phyloP scores from a whole-genome alignment of 2,329 filamentous ascomycete genomes.

The Fusarium sp. region DNA sequence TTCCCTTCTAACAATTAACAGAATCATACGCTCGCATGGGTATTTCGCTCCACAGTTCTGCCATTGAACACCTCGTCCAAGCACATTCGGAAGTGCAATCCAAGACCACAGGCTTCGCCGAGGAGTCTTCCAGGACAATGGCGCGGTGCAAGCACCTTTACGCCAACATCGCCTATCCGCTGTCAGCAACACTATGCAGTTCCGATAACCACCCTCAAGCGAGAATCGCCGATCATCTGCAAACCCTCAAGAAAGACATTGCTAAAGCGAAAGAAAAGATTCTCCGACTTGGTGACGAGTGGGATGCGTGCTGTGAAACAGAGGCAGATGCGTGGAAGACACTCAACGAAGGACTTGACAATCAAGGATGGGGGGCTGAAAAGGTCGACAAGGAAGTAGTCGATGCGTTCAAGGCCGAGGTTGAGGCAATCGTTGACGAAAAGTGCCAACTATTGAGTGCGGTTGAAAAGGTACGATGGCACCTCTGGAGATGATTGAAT shows the following conservation, averaged over 20 bases:
- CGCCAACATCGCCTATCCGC: slow-evolving; percentile 45
- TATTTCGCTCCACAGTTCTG: slow-evolving; percentile 9
- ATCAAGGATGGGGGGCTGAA: not conserved
- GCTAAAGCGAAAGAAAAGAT: slow-evolving; percentile 40
- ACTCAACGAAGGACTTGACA: slow-evolving; percentile 5
- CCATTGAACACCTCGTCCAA: slow-evolving; percentile 29
- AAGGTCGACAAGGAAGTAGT: slow-evolving; percentile 3
- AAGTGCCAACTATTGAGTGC: slow-evolving; percentile 38
- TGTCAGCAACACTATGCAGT: slow-evolving; percentile 47
- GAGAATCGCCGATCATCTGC: slow-evolving; percentile 42
- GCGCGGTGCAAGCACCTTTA: slow-evolving; percentile 41
- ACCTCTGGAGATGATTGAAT: rapidly evolving
- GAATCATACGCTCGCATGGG: slow-evolving; percentile 41
- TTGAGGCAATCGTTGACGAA: slow-evolving; percentile 34
- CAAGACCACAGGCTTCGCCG: slow-evolving; percentile 34
- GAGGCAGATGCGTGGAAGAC: slow-evolving; percentile 36
- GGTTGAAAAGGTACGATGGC: slow-evolving; percentile 43
- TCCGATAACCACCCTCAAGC: slow-evolving; percentile 36
- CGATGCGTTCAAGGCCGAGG: slow-evolving; percentile 33
- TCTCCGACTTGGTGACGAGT: slow-evolving; percentile 35
- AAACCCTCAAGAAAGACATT: slow-evolving; percentile 36
- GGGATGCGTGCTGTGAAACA: slow-evolving; percentile 38
- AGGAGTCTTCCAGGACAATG: slow-evolving; percentile 26
- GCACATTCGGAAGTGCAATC: slow-evolving; percentile 37
- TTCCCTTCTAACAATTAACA: slow-evolving; percentile 6